Percentiles rank a stretch among this genome's conserved stretches.
Evolutionary conservation across 371 early-diverging fungal genomes (phyloP).

Genomic region (Gilbertella persicaria): DNA sequence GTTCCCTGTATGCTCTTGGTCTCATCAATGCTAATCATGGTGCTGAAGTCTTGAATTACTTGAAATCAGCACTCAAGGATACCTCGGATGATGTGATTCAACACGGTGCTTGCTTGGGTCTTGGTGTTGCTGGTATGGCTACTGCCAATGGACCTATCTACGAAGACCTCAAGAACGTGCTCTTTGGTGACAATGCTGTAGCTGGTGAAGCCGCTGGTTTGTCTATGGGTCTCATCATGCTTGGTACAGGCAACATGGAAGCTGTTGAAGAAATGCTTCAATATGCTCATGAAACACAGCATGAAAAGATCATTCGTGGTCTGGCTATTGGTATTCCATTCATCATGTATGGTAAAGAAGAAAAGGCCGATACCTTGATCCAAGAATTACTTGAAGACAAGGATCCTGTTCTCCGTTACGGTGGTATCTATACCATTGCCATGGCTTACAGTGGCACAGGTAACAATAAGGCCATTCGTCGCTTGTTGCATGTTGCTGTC

Average conservation of each 20-base stretch:
- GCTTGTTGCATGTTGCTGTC: conserved; percentile 95
- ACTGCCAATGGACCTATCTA: conserved; percentile 85
- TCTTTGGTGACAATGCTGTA: conserved; percentile 94
- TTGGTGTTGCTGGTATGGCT: conserved; percentile 97
- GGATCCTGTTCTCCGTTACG: conserved; percentile 94
- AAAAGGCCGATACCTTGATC: conserved; percentile 88
- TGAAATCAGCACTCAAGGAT: conserved; percentile 80
- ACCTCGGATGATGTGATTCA: conserved; percentile 91
- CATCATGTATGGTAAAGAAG: conserved; percentile 95
- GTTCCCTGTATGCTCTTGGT: conserved; percentile 97
- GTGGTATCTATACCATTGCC: conserved; percentile 95
- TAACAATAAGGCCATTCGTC: conserved; percentile 93
- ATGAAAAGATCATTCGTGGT: conserved; percentile 98
- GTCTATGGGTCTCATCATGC: conserved; percentile 97
- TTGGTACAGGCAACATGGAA: conserved; percentile 85
- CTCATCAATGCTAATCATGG: conserved; percentile 96
- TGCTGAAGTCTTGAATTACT: conserved; percentile 78
- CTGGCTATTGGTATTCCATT: conserved; percentile 92
- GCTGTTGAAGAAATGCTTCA: conserved; percentile 93
- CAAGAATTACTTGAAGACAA: conserved; percentile 85
- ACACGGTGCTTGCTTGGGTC: conserved; percentile 97
- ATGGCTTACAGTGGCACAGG: conserved; percentile 98
- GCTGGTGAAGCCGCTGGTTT: conserved; percentile 98
- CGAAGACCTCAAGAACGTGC: conserved; percentile 83
- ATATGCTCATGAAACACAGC: conserved; percentile 96